Evolutionary conservation across 1,284 basidiomycete genomes (phyloP), one percentile per base, ranked within the genome.

Genomic region (Sporisorium iseilematis-ciliati): DNA sequence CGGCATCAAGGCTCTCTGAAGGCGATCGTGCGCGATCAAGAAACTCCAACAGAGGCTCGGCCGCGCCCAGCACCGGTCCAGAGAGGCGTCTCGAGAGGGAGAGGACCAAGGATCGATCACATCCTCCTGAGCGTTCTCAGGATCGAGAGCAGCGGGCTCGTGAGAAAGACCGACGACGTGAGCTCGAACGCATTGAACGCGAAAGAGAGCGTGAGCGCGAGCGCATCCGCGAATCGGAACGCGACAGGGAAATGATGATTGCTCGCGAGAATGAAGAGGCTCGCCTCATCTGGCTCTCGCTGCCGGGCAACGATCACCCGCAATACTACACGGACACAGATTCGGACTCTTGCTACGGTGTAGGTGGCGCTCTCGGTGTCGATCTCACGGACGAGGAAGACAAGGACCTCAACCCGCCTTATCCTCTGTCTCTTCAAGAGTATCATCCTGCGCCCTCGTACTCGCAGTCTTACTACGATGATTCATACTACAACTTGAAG

Each of bases 251-350:
- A 48, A 66, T 77, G 63, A 66, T 74, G 75, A 70, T 77, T 40
- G 71, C 70, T 12, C 69, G 69, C 23, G 70, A 77, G 52, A 74
- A 77, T 55, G 71, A 77, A 35, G 75, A 77, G 45, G 66, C 70
- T 25, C 65, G 75, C 23, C 67, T 77, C 35, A 74, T 74, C n/a
- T 77, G 75, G 75, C 71, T 77, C 18, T 79, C 77, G 1, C 31
- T 81, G 42, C 79, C 79, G 0, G 74, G 77, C 62, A 79, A 81
- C 46, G 79, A 81, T 29, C 77, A 81, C 35, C 77, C 74, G 4
- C 65, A 79, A 52, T 81, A 81, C 62, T 81, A 81, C 59, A 79
- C 79, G 2, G 79, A 81, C 56, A 77, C 79, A 0, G 77, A 78
- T 60, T 72, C 77, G 29, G 77, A 78, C 35, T 76, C 74, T 3